A percentile compares a stretch with the other conserved stretches of the same genome.
These are phyloP conservation scores for Phytophthora pisi DNA, from an alignment of 352 stramenopile genomes.

Conservation along the genomic window DNA sequence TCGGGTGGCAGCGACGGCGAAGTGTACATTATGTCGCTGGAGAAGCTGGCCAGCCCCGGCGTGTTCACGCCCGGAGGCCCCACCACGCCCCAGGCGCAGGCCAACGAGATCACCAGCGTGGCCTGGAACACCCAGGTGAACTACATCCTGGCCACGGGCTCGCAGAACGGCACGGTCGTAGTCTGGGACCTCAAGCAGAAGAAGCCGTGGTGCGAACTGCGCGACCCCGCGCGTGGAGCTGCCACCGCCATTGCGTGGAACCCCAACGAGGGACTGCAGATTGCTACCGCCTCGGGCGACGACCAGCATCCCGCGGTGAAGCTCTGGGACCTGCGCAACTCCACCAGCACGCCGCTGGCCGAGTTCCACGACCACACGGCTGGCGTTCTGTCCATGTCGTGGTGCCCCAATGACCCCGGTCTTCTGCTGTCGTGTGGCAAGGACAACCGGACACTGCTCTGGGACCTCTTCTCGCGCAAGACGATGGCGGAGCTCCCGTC, in stretches of 20 bases:
- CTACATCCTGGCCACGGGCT: constrained; percentile 97
- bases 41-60: constrained; percentile 88
- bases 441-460: constrained; percentile 98
- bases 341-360: constrained; percentile 95
- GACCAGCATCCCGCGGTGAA: constrained; percentile 96
- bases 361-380: constrained; percentile 96
- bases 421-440: constrained; percentile 95
- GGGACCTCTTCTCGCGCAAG: constrained; percentile 96
- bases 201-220: constrained; percentile 98
- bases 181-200: constrained; percentile 99
- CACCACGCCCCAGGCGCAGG: constrained; percentile 61
- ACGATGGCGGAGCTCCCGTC: constrained; percentile 95
- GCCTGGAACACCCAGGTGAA: constrained; percentile 98
- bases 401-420: constrained; percentile 96
- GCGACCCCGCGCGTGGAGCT: constrained; percentile 84
- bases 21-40: constrained; percentile 95
- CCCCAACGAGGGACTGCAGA: constrained; percentile 96
- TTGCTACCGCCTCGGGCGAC: constrained; percentile 96
- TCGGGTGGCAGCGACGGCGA: constrained; percentile 94
- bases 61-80: constrained; percentile 90
- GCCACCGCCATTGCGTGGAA: constrained; percentile 97
- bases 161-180: constrained; percentile 93
- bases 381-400: constrained; percentile 96
- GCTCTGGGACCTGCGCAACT: constrained; percentile 98
- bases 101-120: constrained; percentile 91